Conservation (phyloP, 805 yeast species). For the Sugiyamaella mastotermitis region DNA sequence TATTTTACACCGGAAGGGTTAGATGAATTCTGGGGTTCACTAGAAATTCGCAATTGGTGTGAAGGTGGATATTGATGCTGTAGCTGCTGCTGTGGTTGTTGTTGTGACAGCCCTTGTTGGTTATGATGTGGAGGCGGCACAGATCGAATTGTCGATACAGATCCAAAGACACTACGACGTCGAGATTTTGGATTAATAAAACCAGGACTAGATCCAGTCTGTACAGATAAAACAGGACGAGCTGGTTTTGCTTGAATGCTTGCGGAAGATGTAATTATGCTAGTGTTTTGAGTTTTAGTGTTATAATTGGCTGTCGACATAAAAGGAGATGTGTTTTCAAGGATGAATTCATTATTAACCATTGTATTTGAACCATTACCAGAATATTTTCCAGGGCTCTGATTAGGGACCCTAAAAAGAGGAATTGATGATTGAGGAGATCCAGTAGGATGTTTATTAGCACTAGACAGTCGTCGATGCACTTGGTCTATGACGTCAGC, state of each 20-base stretch:
- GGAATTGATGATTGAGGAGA: slow-evolving; percentile 8
- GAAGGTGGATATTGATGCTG: too few species aligned
- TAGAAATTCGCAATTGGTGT: too few species aligned
- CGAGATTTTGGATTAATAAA: slow-evolving; percentile 17
- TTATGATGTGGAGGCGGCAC: not conserved
- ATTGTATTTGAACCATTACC: not conserved
- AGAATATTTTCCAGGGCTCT: not conserved
- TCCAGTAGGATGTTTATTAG: not conserved
- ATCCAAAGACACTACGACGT: slow-evolving; percentile 6
- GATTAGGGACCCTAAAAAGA: slow-evolving; percentile 8
- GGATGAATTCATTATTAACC: too few species aligned
- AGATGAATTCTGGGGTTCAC: too few species aligned
- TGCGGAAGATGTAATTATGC: too few species aligned
- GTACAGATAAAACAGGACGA: not conserved
- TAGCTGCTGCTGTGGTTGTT: slow-evolving; percentile 1
- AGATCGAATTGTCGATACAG: slow-evolving; percentile 1
- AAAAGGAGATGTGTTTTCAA: too few species aligned
- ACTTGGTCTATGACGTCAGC: slow-evolving; percentile 15
- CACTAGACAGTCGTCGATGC: slow-evolving; percentile 13
- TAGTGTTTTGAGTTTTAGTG: too few species aligned
- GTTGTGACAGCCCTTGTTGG: not conserved
- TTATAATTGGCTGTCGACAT: too few species aligned
- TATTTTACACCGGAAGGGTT: too few species aligned
- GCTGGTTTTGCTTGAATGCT: too few species aligned
- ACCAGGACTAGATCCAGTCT: slow-evolving; percentile 2